phyloP scores from a whole-genome alignment of 345 rosid genomes.

The Litchi chinensis region DNA sequence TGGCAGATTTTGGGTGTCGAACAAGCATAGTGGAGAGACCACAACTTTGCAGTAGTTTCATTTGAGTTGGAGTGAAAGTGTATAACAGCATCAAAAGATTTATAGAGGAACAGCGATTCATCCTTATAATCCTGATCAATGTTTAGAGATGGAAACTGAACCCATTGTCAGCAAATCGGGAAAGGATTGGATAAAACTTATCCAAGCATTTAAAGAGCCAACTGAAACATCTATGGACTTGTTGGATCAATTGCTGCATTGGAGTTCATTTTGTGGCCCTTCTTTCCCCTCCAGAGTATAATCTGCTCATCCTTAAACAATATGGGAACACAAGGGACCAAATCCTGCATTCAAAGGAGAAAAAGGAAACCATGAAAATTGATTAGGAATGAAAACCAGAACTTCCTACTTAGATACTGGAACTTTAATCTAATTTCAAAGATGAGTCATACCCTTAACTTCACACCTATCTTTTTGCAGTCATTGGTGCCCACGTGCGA shows the following conservation, averaged over 20 bases:
- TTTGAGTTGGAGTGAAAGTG: not conserved
- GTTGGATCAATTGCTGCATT: not conserved
- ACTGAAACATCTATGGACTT: slow-evolving; percentile 6
- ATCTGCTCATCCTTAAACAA: slow-evolving; percentile 88
- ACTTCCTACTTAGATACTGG: not conserved
- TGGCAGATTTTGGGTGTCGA: not conserved
- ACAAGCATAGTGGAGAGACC: not conserved
- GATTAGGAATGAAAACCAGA: not conserved
- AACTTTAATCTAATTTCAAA: not conserved
- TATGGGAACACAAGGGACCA: slow-evolving; percentile 84
- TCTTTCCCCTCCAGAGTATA: slow-evolving; percentile 78
- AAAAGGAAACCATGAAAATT: slow-evolving; percentile 13
- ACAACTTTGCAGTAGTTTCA: not conserved
- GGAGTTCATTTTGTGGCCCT: slow-evolving; percentile 20
- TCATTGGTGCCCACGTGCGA: slow-evolving; percentile 74
- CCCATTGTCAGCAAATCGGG: not conserved
- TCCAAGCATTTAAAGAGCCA: not conserved
- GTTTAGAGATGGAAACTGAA: not conserved
- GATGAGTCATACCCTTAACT: slow-evolving; percentile 56
- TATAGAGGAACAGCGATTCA: not conserved
- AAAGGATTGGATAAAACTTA: not conserved
- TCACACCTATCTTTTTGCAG: slow-evolving; percentile 86
- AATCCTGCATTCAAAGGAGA: slow-evolving; percentile 53
- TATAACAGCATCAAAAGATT: not conserved
- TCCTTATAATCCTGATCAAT: not conserved